Base-by-base conservation (phyloP, 306 rosid genomes). In the Castanospermum australe region DNA sequence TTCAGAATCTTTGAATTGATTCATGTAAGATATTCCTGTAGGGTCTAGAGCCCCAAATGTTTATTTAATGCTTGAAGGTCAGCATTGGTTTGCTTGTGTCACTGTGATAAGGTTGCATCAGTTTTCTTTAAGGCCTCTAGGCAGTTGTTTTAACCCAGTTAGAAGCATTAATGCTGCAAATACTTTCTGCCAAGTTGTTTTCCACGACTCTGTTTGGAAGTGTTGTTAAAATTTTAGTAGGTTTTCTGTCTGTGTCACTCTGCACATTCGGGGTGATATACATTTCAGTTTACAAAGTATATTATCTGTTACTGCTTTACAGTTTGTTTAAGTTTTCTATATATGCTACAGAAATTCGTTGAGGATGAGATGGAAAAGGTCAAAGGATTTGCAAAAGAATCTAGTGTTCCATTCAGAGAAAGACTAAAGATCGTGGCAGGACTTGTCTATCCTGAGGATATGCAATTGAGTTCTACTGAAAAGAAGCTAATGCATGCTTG, bases 361-460 rank as follows among this genome's bases (percentile, higher is more conserved):
- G 96, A 91, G 14, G 96, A 91, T 89, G 99, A 92, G 84, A 84
- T 73, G 69, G 99, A 95, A 79, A 95, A 90, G 84, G 80, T 86
- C 28, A 93, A 93, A 83, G 99, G 98, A 69, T 95, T 95, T 77
- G 81, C 97, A n/a, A 95, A 88, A 83, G 97, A 92, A 7, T 82
- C 92, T 1, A 84, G 67, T 63, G 87, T 89, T 76, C 86, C 96
- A 20, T 95, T 88, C 32, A 84, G 97, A 92, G 99, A 95, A 78
- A 91, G 98, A 78, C 85, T 93, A 41, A 95, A 95, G 88, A 91
- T 95, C 83, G 84, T 93, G 93, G 97, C 92, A 48, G 98, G 98
- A 67, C 84, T 95, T 14, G 94, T 71, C 17, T 93, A 95, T 78
- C 97, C 96, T 28, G 97, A 95, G 67, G 98, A 95, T 71, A 92